phyloP scores from a whole-genome alignment of 2,329 filamentous ascomycete species.

The Pestalotiopsis fici region DNA sequence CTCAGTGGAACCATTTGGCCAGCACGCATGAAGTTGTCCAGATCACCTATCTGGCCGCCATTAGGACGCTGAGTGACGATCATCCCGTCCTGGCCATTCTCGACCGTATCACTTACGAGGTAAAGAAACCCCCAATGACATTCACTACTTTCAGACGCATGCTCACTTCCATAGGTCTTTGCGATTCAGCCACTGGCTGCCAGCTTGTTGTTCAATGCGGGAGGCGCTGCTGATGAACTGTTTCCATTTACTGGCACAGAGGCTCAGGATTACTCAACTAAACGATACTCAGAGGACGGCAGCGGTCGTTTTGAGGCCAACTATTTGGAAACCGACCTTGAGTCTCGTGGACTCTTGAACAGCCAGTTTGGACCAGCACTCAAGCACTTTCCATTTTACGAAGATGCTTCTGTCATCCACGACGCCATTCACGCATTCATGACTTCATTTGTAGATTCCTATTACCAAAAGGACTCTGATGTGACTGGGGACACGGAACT shows the following conservation, averaged over 20 bases:
- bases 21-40: slow-evolving; percentile 44
- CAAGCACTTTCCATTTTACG: slow-evolving; percentile 43
- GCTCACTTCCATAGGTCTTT: neutral
- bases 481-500: slow-evolving; percentile 40
- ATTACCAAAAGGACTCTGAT: slow-evolving; percentile 36
- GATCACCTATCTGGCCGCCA: slow-evolving; percentile 43
- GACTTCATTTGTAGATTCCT: slow-evolving; percentile 41
- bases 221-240: slow-evolving; percentile 30
- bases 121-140: neutral
- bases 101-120: slow-evolving; percentile 30
- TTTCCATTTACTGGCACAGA: slow-evolving; percentile 30
- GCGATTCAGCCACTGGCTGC: slow-evolving; percentile 26
- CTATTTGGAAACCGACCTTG: slow-evolving; percentile 39
- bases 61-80: slow-evolving; percentile 43
- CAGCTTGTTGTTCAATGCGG: slow-evolving; percentile 26
- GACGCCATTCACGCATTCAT: slow-evolving; percentile 38
- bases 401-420: slow-evolving; percentile 40
- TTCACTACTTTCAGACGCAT: neutral
- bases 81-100: slow-evolving; percentile 45
- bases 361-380: slow-evolving; percentile 33
- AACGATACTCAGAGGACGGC: slow-evolving; percentile 26
- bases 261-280: slow-evolving; percentile 26
- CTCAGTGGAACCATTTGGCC: slow-evolving; percentile 43
- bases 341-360: slow-evolving; percentile 40
- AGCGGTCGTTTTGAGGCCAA: slow-evolving; percentile 35